Evolutionary conservation across 768 basidiomycete species (phyloP), one percentile per base, ranked within the genome.

Genomic region (Russula sp.): DNA sequence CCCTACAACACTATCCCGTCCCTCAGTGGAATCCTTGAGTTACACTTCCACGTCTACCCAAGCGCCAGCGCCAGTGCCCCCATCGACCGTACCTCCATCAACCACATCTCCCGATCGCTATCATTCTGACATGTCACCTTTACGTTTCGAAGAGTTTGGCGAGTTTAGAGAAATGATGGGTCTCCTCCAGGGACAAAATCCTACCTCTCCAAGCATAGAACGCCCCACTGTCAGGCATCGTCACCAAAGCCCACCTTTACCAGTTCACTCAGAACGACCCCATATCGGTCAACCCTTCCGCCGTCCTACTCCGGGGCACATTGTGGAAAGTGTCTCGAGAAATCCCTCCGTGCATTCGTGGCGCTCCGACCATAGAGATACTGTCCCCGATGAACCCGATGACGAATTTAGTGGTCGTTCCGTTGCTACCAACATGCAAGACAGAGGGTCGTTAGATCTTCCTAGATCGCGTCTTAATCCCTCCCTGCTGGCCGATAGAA

Each of bases 81-180:
- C 61, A n/a, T n/a, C 36, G 10, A 41, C 16, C 32, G 50, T 38
- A 11, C 56, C 20, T 4, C 32, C 56, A 53, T 39, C 61, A 47
- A 39, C 32, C 22, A 58, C 50, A 20, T 42, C 56, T 13, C 45
- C 61, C 22, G 52, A 59, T 59, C 56, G 59, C 14, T 63, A 54
- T 41, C 52, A 35, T 48, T 20, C 62, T 35, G 45, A 42, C 25
- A 43, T 59, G 45, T 43, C 62, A 22, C 38, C 61, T 9, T 20
- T 57, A 32, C 46, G 57, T 47, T 48, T 59, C 7, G 62, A 63
- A 38, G 62, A 55, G 25, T 54, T 59, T 43, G 57, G 62, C 18
- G 62, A 59, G 35, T 47, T 55, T 9, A 59, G 62, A 43, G 62
- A 59, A 43, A 59, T 63, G 46, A 59, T 55, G 57, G 57, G 57